Base-by-base conservation (phyloP, 345 rosid species). In the Citrus reticulata region DNA sequence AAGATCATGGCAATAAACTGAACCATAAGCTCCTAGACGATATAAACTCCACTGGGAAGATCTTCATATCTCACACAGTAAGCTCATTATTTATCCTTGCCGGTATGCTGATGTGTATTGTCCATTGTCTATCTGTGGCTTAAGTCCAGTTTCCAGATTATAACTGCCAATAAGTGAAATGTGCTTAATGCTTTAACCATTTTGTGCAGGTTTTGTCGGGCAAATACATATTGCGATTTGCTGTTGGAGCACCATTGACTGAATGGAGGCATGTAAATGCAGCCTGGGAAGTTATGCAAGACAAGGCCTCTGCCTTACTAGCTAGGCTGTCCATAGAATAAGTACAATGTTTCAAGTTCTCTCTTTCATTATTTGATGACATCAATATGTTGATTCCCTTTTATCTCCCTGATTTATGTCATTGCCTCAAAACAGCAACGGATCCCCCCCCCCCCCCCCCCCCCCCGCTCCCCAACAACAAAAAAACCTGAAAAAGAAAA, bases 161-260 rank as follows among this genome's bases (percentile, higher is more conserved):
- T 25, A 57, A 68, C 51, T 46, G 51, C 51, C 51, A 46, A 46
- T 46, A 46, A 13, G 17, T 13, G 16, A 46, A 46, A 46, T 46
- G 14, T 46, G 51, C 51, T 46, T 46, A 13, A 11, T 11, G 17
- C 17, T 13, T 24, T 30, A 34, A 34, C 57, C 61, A 40, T 42
- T 60, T 59, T 14, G 4, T 74, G 78, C 91, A 93, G 95, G 93
- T 83, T 80, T 81, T 95, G 69, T 92, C 96, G 0, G 92, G 90
- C 20, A 88, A 74, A 59, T 87, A 87, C 76, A 82, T 91, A 25
- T 81, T 93, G 25, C 89, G 98, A 13, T 90, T 93, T 74, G 96
- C 96, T 2, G 87, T 93, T 17, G 99, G 97, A 46, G 99, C 97
- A 14, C 96, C 98, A 68, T 73, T 93, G 87, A 95, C 97, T 4